Evolutionary conservation across 371 early-diverging fungal species (phyloP).

Genomic region (Circinella umbellata): DNA sequence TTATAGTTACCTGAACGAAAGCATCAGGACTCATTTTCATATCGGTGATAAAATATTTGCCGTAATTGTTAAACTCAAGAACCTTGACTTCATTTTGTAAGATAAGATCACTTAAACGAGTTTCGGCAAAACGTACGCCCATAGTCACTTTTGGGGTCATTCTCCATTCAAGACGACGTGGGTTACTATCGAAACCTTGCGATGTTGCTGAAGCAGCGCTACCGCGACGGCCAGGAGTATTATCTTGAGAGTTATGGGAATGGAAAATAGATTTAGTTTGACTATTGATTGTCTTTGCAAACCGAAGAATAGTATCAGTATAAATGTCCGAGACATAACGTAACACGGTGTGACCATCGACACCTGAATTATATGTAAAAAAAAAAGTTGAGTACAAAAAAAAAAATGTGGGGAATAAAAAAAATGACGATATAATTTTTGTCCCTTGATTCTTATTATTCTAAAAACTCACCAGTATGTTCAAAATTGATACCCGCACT

Average conservation of each 20-base stretch:
- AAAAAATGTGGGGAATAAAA: background rate
- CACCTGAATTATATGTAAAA: slow-evolving; percentile 33
- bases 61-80: slow-evolving; percentile 67
- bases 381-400: background rate
- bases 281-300: slow-evolving; percentile 60
- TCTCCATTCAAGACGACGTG: slow-evolving; percentile 60
- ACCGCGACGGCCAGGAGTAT: slow-evolving; percentile 20
- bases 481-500: slow-evolving; percentile 67
- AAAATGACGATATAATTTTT: background rate
- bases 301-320: slow-evolving; percentile 61
- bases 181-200: slow-evolving; percentile 44
- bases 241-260: slow-evolving; percentile 24
- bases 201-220: slow-evolving; percentile 31
- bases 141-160: slow-evolving; percentile 46
- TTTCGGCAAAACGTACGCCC: slow-evolving; percentile 62
- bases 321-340: slow-evolving; percentile 65
- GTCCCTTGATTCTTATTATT: no score
- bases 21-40: slow-evolving; percentile 79
- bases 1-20: slow-evolving; percentile 63
- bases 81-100: slow-evolving; percentile 69
- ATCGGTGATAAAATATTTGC: slow-evolving; percentile 75
- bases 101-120: slow-evolving; percentile 57
- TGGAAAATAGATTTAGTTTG: slow-evolving; percentile 61
- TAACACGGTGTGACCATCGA: slow-evolving; percentile 64
- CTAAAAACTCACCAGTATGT: slow-evolving; percentile 51